Conservation (phyloP, 2,329 filamentous ascomycete genomes). For the Colletotrichum nymphaeae region DNA sequence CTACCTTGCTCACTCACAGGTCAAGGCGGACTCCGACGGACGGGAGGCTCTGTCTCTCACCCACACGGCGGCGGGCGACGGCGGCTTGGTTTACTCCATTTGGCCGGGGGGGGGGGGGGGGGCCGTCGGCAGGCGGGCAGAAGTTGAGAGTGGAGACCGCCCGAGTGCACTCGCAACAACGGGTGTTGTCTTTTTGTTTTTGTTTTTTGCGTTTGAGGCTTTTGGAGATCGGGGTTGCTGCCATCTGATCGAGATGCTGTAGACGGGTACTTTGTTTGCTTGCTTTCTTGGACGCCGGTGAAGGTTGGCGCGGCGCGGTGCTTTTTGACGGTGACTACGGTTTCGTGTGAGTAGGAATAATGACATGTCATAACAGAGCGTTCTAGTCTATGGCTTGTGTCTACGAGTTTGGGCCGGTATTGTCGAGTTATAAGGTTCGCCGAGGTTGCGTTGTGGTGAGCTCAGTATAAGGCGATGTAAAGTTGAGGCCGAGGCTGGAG, state of each 20-base stretch:
- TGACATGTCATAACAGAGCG: background rate
- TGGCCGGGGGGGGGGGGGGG: background rate
- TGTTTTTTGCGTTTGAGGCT: background rate
- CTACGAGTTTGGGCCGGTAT: background rate
- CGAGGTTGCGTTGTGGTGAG: background rate
- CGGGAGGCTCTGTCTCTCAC: background rate
- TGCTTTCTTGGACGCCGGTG: background rate
- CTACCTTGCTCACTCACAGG: background rate
- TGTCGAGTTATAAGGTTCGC: background rate
- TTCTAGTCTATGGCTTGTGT: no score
- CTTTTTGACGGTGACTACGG: background rate
- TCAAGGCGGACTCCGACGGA: background rate
- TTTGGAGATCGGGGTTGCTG: background rate
- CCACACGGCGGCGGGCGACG: background rate
- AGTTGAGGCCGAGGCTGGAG: background rate
- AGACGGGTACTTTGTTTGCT: background rate
- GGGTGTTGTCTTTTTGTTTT: no score
- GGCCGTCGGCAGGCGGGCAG: background rate
- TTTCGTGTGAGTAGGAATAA: background rate
- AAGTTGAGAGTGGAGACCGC: background rate
- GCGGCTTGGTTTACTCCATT: background rate
- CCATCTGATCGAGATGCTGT: slow-evolving; percentile 2
- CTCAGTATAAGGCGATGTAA: background rate
- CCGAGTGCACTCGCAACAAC: background rate
- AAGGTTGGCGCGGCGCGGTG: background rate